These are phyloP conservation scores for Aspergillus sp. DNA, from an alignment of 2,329 filamentous ascomycete genomes.

Conservation along the genomic window DNA sequence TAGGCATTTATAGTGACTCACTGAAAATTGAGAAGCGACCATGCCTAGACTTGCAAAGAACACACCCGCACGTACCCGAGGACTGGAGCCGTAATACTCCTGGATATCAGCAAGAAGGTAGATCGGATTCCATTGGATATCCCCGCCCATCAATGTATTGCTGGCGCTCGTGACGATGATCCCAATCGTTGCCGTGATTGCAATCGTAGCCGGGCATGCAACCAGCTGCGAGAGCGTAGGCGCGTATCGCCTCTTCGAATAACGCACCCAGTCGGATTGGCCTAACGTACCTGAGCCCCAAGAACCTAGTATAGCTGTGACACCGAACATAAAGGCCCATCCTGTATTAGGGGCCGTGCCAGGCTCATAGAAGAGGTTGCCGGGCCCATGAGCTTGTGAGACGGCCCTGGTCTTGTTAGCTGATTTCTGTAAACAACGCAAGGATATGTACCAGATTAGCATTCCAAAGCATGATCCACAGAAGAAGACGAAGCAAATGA, in stretches of 20 bases:
- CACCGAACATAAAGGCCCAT: conserved; percentile 9
- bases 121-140: conserved; percentile 8
- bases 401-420: conserved; percentile 17
- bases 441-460: conserved; percentile 27
- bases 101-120: conserved; percentile 5
- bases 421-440: no score
- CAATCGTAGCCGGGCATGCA: neutral
- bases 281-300: conserved; percentile 2
- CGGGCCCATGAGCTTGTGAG: conserved; percentile 32
- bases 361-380: conserved; percentile 24
- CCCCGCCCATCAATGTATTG: neutral
- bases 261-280: conserved; percentile 1
- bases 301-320: neutral
- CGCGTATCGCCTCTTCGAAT: conserved; percentile 4
- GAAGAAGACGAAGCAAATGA: conserved; percentile 14
- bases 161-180: conserved; percentile 1
- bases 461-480: conserved; percentile 24
- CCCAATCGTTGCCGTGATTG: neutral
- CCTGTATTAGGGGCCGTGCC: neutral
- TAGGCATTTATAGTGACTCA: conserved; percentile 3
- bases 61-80: neutral
- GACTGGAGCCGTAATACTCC: conserved; percentile 1
- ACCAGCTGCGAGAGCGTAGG: conserved; percentile 4
- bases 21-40: conserved; percentile 46
- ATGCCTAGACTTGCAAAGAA: conserved; percentile 22